Percentiles rank a stretch among this genome's conserved stretches.
Evolutionary conservation across 768 basidiomycete genomes (phyloP).

Genomic region (Chalciporus sphaerocephalus): DNA sequence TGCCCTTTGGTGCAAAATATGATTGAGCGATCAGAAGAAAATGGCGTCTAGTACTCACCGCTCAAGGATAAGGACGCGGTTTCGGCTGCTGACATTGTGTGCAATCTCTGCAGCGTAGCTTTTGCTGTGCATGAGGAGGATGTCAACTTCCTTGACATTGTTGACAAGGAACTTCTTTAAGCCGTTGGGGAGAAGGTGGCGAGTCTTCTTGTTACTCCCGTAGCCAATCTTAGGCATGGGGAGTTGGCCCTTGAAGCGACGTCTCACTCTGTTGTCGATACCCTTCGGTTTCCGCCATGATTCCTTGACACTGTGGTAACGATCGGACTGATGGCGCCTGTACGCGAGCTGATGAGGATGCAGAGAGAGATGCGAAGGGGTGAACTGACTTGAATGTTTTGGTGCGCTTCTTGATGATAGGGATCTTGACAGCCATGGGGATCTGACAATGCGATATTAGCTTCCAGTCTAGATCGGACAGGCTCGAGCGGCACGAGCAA

Average conservation of each 20-base stretch:
- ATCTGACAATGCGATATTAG: conserved; percentile 25
- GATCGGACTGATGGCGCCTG: conserved; percentile 98
- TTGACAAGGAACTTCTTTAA: conserved; percentile 93
- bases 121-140: conserved; percentile 98
- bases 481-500: neutral
- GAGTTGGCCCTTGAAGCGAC: conserved; percentile 91
- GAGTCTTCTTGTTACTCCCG: conserved; percentile 85
- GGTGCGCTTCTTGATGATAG: conserved; percentile 95
- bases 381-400: conserved; percentile 86
- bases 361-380: neutral
- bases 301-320: conserved; percentile 96
- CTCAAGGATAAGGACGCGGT: conserved; percentile 87
- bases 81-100: conserved; percentile 92
- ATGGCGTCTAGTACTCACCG: conserved; percentile 45
- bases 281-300: conserved; percentile 99
- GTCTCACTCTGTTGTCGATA: conserved; percentile 98
- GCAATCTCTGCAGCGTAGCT: conserved; percentile 94
- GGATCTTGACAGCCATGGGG: conserved; percentile 49
- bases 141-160: conserved; percentile 90
- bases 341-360: conserved; percentile 12
- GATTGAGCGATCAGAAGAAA: conserved; percentile 1
- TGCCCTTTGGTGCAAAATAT: conserved; percentile 46
- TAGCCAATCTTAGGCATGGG: conserved; percentile 92
- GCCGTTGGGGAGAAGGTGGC: conserved; percentile 93
- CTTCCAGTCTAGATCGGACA: neutral